phyloP scores from a whole-genome alignment of 371 early-diverging fungal species.

The Lichtheimia hyalospora region DNA sequence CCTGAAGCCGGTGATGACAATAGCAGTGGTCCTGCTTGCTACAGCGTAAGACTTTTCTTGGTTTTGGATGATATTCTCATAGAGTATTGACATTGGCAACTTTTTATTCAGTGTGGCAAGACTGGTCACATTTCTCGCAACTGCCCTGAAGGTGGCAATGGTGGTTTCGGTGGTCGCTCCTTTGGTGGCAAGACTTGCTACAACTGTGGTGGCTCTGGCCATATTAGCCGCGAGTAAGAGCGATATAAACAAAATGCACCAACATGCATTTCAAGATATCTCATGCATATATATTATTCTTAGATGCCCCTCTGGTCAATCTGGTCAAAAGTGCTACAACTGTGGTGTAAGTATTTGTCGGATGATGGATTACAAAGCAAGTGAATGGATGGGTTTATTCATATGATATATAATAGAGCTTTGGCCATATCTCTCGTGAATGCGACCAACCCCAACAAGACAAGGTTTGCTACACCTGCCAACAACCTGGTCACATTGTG shows the following conservation, averaged over 20 bases:
- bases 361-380: not conserved
- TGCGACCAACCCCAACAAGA: slow-evolving; percentile 43
- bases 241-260: not conserved
- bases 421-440: slow-evolving; percentile 52
- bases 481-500: slow-evolving; percentile 56
- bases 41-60: slow-evolving; percentile 34
- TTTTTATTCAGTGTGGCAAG: slow-evolving; percentile 44
- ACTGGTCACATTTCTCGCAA: slow-evolving; percentile 63
- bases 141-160: slow-evolving; percentile 49
- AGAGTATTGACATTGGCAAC: not conserved
- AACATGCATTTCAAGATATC: too few species aligned
- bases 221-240: slow-evolving; percentile 46
- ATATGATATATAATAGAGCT: slow-evolving; percentile 16
- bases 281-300: not conserved
- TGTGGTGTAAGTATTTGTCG: slow-evolving; percentile 46
- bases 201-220: slow-evolving; percentile 58
- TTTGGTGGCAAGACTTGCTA: slow-evolving; percentile 41
- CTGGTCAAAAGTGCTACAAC: slow-evolving; percentile 67
- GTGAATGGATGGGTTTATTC: not conserved
- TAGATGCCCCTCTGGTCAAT: slow-evolving; percentile 38
- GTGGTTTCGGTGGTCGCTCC: slow-evolving; percentile 20
- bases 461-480: slow-evolving; percentile 70
- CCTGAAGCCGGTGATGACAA: slow-evolving; percentile 39
- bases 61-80: not conserved
- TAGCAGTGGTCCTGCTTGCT: slow-evolving; percentile 52